These are phyloP conservation scores for Trametes coccinea DNA, from an alignment of 768 basidiomycete species.

Conservation along the genomic window DNA sequence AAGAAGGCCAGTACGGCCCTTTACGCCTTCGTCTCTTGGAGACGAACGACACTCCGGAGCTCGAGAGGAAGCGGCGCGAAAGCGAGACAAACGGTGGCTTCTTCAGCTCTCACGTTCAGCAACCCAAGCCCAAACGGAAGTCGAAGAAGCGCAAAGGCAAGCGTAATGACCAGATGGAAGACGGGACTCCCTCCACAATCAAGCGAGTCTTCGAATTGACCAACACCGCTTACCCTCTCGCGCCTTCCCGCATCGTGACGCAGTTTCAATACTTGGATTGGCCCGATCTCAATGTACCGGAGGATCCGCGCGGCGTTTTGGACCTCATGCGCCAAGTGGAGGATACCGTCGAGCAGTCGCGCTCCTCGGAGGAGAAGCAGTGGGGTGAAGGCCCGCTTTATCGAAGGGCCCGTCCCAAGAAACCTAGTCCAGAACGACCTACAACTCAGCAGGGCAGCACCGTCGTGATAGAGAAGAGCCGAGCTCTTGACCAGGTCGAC, in stretches of 20 bases:
- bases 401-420: neutral
- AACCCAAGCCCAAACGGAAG: conserved; percentile 7
- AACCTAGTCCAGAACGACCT: neutral
- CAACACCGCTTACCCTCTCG: conserved; percentile 58
- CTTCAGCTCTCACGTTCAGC: conserved; percentile 42
- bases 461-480: neutral
- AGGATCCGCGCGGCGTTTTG: conserved; percentile 74
- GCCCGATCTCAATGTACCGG: conserved; percentile 96
- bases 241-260: conserved; percentile 64
- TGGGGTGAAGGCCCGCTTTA: conserved; percentile 30
- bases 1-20: conserved; percentile 65
- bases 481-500: conserved; percentile 44
- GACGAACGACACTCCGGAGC: conserved; percentile 47
- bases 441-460: neutral
- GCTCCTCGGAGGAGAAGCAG: conserved; percentile 23
- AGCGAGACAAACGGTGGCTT: conserved; percentile 30
- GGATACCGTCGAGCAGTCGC: conserved; percentile 28
- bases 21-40: conserved; percentile 58
- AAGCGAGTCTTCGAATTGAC: conserved; percentile 69
- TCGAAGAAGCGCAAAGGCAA: conserved; percentile 13
- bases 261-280: conserved; percentile 94
- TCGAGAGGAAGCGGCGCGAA: conserved; percentile 28
- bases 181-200: conserved; percentile 36
- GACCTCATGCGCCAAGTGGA: conserved; percentile 75
- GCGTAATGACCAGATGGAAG: neutral